Percentiles rank a stretch among this genome's conserved stretches.
Evolutionary conservation across 768 basidiomycete genomes (phyloP).

Genomic region (Calocera viscosa): DNA sequence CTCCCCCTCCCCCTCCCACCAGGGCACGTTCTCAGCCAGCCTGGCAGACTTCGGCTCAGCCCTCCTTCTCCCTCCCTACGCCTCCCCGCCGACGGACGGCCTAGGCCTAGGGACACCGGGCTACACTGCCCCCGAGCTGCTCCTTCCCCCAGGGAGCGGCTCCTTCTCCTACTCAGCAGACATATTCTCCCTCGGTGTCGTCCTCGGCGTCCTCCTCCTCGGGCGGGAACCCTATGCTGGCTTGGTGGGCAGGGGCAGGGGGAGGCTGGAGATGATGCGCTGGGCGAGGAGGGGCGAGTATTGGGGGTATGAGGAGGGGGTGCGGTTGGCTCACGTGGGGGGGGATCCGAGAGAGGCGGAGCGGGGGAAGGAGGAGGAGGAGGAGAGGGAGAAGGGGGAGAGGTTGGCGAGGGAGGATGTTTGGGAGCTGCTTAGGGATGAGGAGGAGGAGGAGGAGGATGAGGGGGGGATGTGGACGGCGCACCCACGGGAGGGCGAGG

Average conservation of each 20-base stretch:
- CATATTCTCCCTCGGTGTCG: conserved; percentile 33
- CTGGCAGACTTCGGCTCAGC: conserved; percentile 34
- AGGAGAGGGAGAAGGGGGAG: neutral
- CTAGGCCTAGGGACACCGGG: conserved; percentile 32
- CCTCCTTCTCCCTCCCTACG: conserved; percentile 25
- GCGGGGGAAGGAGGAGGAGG: neutral
- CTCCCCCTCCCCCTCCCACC: conserved; percentile 22
- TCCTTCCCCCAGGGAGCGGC: conserved; percentile 21
- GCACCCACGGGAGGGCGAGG: neutral
- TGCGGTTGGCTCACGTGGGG: conserved; percentile 21
- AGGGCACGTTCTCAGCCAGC: conserved; percentile 16
- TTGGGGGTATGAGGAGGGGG: conserved; percentile 30
- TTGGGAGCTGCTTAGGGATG: neutral
- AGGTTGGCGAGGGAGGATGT: no score
- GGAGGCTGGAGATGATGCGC: conserved; percentile 28
- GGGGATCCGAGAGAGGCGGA: conserved; percentile 9
- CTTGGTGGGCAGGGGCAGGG: conserved; percentile 12
- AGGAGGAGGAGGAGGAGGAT: neutral
- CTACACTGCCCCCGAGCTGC: conserved; percentile 33
- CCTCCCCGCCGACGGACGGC: conserved; percentile 25
- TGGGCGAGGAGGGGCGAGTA: conserved; percentile 27
- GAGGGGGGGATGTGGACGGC: neutral
- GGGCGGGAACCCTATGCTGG: conserved; percentile 31
- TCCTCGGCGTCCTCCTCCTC: conserved; percentile 28
- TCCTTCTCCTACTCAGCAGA: conserved; percentile 31